A percentile compares a stretch with the other conserved stretches of the same genome.
These are phyloP conservation scores for Delonix regia DNA, from an alignment of 306 rosid species.

Conservation along the genomic window DNA sequence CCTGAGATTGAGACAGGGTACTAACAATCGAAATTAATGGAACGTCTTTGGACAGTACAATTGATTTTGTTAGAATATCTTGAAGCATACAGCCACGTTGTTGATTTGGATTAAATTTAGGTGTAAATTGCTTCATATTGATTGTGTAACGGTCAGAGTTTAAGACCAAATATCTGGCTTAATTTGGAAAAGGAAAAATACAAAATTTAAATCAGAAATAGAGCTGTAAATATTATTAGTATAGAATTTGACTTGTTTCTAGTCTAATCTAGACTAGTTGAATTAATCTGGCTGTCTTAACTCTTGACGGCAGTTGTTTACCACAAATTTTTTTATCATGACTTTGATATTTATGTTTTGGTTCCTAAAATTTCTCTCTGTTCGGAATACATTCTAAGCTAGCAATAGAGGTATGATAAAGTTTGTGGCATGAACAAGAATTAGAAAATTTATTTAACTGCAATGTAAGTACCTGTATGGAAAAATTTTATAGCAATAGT, in stretches of 20 bases:
- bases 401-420: not conserved
- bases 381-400: not conserved
- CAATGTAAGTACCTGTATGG: not conserved
- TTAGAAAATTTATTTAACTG: not conserved
- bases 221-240: slow-evolving; percentile 4
- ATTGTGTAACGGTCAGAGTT: not conserved
- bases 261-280: slow-evolving; percentile 1
- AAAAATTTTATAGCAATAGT: too few relatives aligned
- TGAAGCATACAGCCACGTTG: not conserved
- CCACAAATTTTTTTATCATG: not conserved
- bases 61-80: not conserved
- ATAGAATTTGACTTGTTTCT: slow-evolving; percentile 3
- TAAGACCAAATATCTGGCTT: not conserved
- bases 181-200: not conserved
- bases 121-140: not conserved
- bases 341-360: not conserved
- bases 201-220: not conserved
- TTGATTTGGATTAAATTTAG: slow-evolving; percentile 19
- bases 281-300: not conserved
- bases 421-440: not conserved
- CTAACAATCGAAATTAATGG: slow-evolving; percentile 1
- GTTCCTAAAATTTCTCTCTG: not conserved
- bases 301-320: not conserved
- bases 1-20: not conserved
- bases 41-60: not conserved